These are phyloP conservation scores for Diatrype stigma DNA, from an alignment of 2,329 filamentous ascomycete species.

Conservation along the genomic window DNA sequence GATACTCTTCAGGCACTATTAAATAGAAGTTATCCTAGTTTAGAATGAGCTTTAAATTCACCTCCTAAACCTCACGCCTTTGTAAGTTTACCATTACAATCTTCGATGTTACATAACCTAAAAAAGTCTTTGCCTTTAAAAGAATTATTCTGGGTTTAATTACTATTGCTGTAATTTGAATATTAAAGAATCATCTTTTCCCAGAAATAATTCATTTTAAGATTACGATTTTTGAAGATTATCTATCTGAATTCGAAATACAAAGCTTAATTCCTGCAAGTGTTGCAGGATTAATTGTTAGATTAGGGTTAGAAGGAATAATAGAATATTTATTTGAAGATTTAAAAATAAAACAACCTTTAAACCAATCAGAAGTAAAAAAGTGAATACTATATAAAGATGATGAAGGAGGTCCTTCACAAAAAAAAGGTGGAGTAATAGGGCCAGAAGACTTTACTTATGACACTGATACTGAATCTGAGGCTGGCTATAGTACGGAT, in stretches of 20 bases:
- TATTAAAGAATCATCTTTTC: conserved; percentile 7
- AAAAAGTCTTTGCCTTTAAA: conserved; percentile 4
- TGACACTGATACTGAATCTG: not conserved
- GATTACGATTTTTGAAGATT: conserved; percentile 1
- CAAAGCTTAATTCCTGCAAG: conserved; percentile 2
- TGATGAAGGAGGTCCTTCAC: conserved; percentile 4
- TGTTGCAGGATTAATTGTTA: conserved; percentile 2
- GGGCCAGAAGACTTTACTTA: not conserved
- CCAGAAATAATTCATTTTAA: conserved; percentile 6
- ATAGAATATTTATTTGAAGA: conserved; percentile 1
- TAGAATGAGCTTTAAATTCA: conserved; percentile 11
- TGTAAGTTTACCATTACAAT: conserved; percentile 11
- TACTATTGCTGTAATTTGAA: conserved; percentile 7
- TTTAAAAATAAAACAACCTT: conserved; percentile 1
- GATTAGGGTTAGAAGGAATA: conserved; percentile 3
- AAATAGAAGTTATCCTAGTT: conserved; percentile 8
- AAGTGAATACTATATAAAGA: conserved; percentile 4
- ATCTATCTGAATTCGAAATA: conserved; percentile 6
- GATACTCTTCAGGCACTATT: conserved; percentile 9
- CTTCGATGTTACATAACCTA: not conserved
- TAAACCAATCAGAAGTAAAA: not conserved
- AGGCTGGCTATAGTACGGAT: not conserved
- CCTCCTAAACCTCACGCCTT: conserved; percentile 18
- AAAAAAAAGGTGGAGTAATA: conserved; percentile 2
- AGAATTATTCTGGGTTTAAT: conserved; percentile 7